Percentiles rank a stretch among this genome's conserved stretches.
Conservation (phyloP, 192 early-diverging fungal species). For the Spinellus fusiger region DNA sequence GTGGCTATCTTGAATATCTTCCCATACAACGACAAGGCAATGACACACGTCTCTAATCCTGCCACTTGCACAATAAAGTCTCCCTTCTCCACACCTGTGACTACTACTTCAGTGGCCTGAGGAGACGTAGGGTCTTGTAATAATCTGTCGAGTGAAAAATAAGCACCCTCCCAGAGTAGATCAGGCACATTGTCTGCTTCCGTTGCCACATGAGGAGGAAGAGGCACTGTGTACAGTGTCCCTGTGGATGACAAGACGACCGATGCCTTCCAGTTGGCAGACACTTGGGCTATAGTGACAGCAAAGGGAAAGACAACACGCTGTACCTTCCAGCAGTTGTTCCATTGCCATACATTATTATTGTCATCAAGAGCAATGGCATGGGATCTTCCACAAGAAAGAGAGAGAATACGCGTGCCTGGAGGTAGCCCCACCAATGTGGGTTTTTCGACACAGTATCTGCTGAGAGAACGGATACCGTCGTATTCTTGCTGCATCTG, state of each 20-base stretch:
- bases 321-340: conserved; percentile 13
- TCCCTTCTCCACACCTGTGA: background rate
- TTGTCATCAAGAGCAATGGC: conserved; percentile 22
- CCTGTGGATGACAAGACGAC: conserved; percentile 15
- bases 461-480: background rate
- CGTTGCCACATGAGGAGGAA: conserved; percentile 1
- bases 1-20: conserved; percentile 7
- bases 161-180: background rate
- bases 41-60: background rate
- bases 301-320: background rate
- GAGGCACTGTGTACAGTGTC: conserved; percentile 4
- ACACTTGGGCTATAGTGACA: conserved; percentile 9
- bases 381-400: conserved; percentile 24
- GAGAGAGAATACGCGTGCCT: conserved; percentile 2
- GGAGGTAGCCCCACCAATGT: conserved; percentile 2
- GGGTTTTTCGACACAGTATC: background rate
- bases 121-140: background rate
- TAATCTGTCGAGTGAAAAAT: background rate
- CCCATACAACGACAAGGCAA: conserved; percentile 8
- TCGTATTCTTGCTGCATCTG: conserved; percentile 7
- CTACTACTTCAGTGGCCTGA: background rate
- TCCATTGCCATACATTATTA: conserved; percentile 17
- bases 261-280: conserved; percentile 24
- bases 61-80: conserved; percentile 10
- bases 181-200: background rate